Evolutionary conservation across 352 stramenopile species (phyloP), one percentile per base, ranked within the genome.

Genomic region (Phytophthora pinifolia): DNA sequence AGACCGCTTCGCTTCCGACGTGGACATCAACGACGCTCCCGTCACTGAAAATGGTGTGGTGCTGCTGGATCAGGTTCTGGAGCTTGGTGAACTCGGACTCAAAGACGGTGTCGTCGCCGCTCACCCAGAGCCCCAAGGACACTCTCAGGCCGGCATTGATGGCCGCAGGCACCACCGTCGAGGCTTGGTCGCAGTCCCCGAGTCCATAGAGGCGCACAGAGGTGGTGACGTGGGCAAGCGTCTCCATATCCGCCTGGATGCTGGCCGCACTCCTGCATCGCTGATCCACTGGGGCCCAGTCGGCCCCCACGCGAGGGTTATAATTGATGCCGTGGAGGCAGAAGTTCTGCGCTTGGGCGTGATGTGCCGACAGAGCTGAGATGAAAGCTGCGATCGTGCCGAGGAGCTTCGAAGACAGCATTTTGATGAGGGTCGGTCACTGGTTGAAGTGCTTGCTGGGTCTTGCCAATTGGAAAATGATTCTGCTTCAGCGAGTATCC

Each of bases 281-380:
- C 22, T 80, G 49, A 2, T 54, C 46, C 0, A 38, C 44, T 10
- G 64, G 46, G 15, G 62, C 70, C 74, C 77, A 88, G 62, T 88
- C 74, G 4, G 76, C 60, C 1, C 72, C 74, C 2, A 67, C 50
- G 18, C 78, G 78, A 43, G 69, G 68, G 61, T 85, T 85, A 64
- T 90, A 90, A 65, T 90, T 90, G 61, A 90, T 70, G 17, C 80
- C 80, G 37, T 76, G 70, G 36, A 83, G 60, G 32, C 69, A 67
- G 42, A 80, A 72, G 50, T 42, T 64, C 30, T 62, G 58, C 15
- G 43, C 54, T 14, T 39, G 17, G 2, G 38, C 39, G 18, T 50
- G n/a, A 15, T 46, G 9, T 6, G 18, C 9, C 22, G 20, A 49
- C 7, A 70, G 34, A 13, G 48, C n/a, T 18, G 35, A 50, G 6